Evolutionary conservation across 768 basidiomycete species (phyloP), one percentile per base, ranked within the genome.

Genomic region (Lactarius psammicola): DNA sequence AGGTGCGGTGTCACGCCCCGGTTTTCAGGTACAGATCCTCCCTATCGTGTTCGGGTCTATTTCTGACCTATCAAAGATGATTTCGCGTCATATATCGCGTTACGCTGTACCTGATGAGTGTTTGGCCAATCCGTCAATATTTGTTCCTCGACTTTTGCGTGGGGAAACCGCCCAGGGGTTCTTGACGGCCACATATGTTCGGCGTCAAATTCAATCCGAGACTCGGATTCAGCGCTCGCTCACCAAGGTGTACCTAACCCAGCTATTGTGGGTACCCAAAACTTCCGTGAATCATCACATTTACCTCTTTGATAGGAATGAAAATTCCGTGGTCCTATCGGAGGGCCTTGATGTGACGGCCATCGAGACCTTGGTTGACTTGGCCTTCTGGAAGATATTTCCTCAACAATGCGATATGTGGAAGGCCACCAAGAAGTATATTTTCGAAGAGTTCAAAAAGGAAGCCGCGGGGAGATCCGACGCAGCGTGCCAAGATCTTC

Each of bases 1-100:
- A 69, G 76, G 77, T 5, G 82, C 84, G 2, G 71, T 73, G 1
- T 71, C 75, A 9, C 76, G 77, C 18, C 73, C 75, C 4, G 84
- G 85, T 0, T 85, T 85, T 69, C 75, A 72, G 68, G 85, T 85
- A 70, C 75, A 56, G 15, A 49, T 5, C 17, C 28, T 36, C 23
- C 6, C 17, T n/a, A 11, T 2, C 17, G 18, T 20, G 11, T 33
- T n/a, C 23, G 23, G 31, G 4, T 38, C 33, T 23, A 33, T 18
- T 42, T 18, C 20, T 62, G 30, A 49, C 30, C 5, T 18, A 6
- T 18, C 7, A 26, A 40, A 62, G 60, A 49, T 62, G 51, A 20
- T 17, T 17, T 68, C 53, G 0, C 26, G 30, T 17, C 33, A 33
- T 17, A 30, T 56, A 11, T 64, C 60, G 3, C 42, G 2, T 36